Evolutionary conservation across 2,329 filamentous ascomycete species (phyloP).

Genomic region (Canariomyces notabilis): DNA sequence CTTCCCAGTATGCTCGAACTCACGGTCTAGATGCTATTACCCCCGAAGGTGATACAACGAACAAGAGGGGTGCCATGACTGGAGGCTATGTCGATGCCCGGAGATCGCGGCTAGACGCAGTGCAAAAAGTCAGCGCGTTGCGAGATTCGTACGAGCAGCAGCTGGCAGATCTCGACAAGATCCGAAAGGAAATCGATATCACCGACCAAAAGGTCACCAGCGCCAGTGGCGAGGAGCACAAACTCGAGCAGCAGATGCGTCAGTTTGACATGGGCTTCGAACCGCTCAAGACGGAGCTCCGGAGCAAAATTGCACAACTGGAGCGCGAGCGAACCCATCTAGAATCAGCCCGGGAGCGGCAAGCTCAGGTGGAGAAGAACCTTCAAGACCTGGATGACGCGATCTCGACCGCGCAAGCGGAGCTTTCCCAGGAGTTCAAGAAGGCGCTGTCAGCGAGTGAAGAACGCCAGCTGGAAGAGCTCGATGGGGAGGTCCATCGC

Average conservation of each 20-base stretch:
- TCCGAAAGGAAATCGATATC: conserved; percentile 65
- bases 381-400: conserved; percentile 73
- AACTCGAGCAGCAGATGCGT: conserved; percentile 70
- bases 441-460: conserved; percentile 81
- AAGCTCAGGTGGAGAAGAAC: conserved; percentile 66
- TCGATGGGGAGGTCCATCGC: conserved; percentile 65
- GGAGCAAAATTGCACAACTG: conserved; percentile 67
- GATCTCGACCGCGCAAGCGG: conserved; percentile 70
- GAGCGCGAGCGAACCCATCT: conserved; percentile 69
- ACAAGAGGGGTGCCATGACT: conserved; percentile 91
- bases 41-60: conserved; percentile 87
- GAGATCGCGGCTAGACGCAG: conserved; percentile 80
- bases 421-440: conserved; percentile 83
- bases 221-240: conserved; percentile 78
- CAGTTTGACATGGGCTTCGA: conserved; percentile 79
- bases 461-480: conserved; percentile 69
- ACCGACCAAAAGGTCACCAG: conserved; percentile 86
- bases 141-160: conserved; percentile 69
- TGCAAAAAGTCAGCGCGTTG: conserved; percentile 69
- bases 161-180: conserved; percentile 56
- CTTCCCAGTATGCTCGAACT: conserved; percentile 84
- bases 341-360: conserved; percentile 59
- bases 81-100: conserved; percentile 88
- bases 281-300: conserved; percentile 71
- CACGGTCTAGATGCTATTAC: conserved; percentile 92